Conservation (phyloP, 2,329 filamentous ascomycete genomes). For the Incumbomyces delicatus region DNA sequence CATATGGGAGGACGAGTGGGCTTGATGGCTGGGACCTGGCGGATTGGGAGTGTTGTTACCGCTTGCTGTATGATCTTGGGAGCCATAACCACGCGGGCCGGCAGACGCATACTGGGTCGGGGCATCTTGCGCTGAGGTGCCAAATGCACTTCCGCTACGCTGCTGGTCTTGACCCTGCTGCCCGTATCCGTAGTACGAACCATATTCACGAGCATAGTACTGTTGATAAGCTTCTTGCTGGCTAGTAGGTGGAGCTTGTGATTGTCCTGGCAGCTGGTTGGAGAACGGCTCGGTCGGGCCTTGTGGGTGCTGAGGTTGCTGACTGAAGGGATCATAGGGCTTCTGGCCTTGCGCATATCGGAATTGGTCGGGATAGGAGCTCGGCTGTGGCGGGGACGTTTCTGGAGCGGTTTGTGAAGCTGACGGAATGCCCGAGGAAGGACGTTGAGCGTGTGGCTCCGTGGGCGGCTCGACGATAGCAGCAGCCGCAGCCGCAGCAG, state of each 20-base stretch:
- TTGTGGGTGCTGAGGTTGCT: slow-evolving; percentile 52
- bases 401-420: slow-evolving; percentile 39
- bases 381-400: slow-evolving; percentile 37
- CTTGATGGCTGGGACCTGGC: slow-evolving; percentile 38
- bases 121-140: slow-evolving; percentile 47
- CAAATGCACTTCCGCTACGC: slow-evolving; percentile 69
- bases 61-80: slow-evolving; percentile 68
- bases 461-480: slow-evolving; percentile 1
- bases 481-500: slow-evolving; percentile 18
- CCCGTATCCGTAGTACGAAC: slow-evolving; percentile 54
- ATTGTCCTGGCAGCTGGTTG: slow-evolving; percentile 48
- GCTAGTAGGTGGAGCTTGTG: slow-evolving; percentile 49
- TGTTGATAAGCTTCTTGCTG: slow-evolving; percentile 60
- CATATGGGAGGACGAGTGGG: slow-evolving; percentile 44
- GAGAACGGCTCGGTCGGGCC: slow-evolving; percentile 51
- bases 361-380: slow-evolving; percentile 40
- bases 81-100: slow-evolving; percentile 62
- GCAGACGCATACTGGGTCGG: slow-evolving; percentile 50
- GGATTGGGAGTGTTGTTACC: slow-evolving; percentile 88
- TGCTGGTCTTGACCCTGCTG: slow-evolving; percentile 70
- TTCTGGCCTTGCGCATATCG: slow-evolving; percentile 53
- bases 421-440: slow-evolving; percentile 53
- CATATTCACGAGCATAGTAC: slow-evolving; percentile 78
- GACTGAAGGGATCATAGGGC: slow-evolving; percentile 75
- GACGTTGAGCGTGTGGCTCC: slow-evolving; percentile 42